Conservation (phyloP, 75 land plant genomes). For the Sequoiadendron giganteum region DNA sequence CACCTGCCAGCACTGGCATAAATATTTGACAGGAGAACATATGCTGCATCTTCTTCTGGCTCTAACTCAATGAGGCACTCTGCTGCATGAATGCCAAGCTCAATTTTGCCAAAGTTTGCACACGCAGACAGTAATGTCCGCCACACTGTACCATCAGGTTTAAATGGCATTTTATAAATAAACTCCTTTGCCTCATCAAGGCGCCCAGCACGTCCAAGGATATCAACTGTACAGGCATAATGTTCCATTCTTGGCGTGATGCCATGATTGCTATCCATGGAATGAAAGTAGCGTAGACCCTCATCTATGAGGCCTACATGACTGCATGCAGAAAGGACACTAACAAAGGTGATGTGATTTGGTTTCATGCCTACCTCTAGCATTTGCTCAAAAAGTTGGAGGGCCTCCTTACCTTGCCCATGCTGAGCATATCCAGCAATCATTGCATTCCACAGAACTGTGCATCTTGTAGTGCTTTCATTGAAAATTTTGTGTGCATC, state of each 20-base stretch:
- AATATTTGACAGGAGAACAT: conserved; percentile 41
- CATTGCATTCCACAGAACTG: conserved; percentile 38
- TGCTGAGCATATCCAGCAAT: conserved; percentile 58
- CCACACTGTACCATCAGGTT: conserved; percentile 35
- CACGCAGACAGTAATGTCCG: conserved; percentile 48
- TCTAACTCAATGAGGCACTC: conserved; percentile 28
- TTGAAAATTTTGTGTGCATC: conserved; percentile 35
- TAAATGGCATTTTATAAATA: conserved; percentile 22
- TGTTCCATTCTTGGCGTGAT: conserved; percentile 46
- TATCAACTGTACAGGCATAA: conserved; percentile 46
- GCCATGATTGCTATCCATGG: conserved; percentile 29
- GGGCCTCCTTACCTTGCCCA: conserved; percentile 33
- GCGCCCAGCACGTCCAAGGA: conserved; percentile 41
- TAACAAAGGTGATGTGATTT: conserved; percentile 44
- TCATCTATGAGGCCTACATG: conserved; percentile 41
- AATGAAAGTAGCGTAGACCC: conserved; percentile 37
- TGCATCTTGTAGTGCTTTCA: conserved; percentile 6
- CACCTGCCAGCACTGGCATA: conserved; percentile 47
- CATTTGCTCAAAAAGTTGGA: conserved; percentile 52
- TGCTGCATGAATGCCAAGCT: conserved; percentile 34
- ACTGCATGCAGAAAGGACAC: conserved; percentile 59
- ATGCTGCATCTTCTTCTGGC: conserved; percentile 24
- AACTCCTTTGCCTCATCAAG: conserved; percentile 26
- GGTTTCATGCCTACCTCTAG: conserved; percentile 32
- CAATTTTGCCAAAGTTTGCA: conserved; percentile 25